Conservation (phyloP, 805 yeast species). For the Kuraishia cidri region DNA sequence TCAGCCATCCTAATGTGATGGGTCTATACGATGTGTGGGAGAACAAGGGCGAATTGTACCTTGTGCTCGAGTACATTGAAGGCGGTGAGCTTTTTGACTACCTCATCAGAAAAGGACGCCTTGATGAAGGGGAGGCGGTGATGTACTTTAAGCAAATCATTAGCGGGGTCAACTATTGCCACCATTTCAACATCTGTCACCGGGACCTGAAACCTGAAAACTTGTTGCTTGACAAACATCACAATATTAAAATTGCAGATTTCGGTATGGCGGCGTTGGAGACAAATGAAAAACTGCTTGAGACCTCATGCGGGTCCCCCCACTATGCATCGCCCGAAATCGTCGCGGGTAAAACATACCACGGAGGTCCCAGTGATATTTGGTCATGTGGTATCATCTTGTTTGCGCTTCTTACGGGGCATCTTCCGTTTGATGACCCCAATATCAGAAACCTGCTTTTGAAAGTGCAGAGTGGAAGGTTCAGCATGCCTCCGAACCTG, state of each 20-base stretch:
- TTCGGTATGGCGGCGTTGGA: slow-evolving; percentile 99
- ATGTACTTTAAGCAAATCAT: slow-evolving; percentile 73
- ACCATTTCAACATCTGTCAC: slow-evolving; percentile 63
- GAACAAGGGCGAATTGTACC: slow-evolving; percentile 70
- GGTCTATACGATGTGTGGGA: slow-evolving; percentile 84
- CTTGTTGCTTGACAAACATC: slow-evolving; percentile 67
- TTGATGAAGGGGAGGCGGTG: slow-evolving; percentile 86
- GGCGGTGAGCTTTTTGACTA: slow-evolving; percentile 96
- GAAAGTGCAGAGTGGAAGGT: slow-evolving; percentile 88
- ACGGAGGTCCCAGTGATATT: slow-evolving; percentile 94
- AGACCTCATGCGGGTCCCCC: slow-evolving; percentile 96
- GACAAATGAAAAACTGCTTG: slow-evolving; percentile 66
- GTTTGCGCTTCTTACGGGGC: slow-evolving; percentile 90
- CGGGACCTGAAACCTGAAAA: slow-evolving; percentile 79
- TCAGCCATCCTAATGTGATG: slow-evolving; percentile 72
- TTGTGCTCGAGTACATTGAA: slow-evolving; percentile 91
- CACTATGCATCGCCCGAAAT: slow-evolving; percentile 98
- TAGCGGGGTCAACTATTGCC: slow-evolving; percentile 58
- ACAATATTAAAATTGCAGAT: slow-evolving; percentile 93
- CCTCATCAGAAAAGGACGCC: slow-evolving; percentile 77
- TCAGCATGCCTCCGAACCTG: slow-evolving; percentile 71
- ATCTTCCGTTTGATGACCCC: slow-evolving; percentile 95
- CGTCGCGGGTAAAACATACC: slow-evolving; percentile 90
- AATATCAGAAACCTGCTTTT: slow-evolving; percentile 78
- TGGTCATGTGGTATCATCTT: slow-evolving; percentile 98